These are phyloP conservation scores for Heliocybe sulcata DNA, from an alignment of 1,284 basidiomycete genomes.

Conservation along the genomic window DNA sequence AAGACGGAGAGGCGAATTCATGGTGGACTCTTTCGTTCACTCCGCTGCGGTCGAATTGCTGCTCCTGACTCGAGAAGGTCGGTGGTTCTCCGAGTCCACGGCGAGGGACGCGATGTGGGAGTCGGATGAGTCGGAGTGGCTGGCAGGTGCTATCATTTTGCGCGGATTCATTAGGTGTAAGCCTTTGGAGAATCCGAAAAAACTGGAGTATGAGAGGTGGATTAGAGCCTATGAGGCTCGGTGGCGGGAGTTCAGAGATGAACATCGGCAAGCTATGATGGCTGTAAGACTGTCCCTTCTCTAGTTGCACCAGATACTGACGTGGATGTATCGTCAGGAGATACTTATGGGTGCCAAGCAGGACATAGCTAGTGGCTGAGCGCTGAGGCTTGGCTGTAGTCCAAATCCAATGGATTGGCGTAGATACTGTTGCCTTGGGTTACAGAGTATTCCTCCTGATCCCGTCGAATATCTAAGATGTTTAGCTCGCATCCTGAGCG, in stretches of 20 bases:
- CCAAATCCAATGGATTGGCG: too few relatives aligned
- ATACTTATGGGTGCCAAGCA: slow-evolving; percentile 37
- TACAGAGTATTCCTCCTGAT: too few relatives aligned
- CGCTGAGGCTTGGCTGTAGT: too few relatives aligned
- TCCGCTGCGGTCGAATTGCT: slow-evolving; percentile 49
- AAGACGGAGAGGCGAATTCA: slow-evolving; percentile 48
- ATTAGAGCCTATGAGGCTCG: slow-evolving; percentile 44
- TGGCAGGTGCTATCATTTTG: slow-evolving; percentile 48
- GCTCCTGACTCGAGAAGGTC: slow-evolving; percentile 31
- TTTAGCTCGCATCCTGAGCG: too few relatives aligned
- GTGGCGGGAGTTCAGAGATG: slow-evolving; percentile 61
- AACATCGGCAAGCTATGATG: slow-evolving; percentile 47
- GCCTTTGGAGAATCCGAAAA: neutral
- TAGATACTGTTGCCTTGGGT: too few relatives aligned
- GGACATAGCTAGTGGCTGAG: slow-evolving; percentile 20
- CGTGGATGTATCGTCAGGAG: slow-evolving; percentile 22
- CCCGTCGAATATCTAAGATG: neutral
- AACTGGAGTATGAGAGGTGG: slow-evolving; percentile 39
- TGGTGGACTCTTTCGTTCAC: slow-evolving; percentile 56
- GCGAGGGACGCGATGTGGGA: slow-evolving; percentile 55
- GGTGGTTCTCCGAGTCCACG: slow-evolving; percentile 46
- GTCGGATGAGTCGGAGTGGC: slow-evolving; percentile 55
- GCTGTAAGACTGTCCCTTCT: slow-evolving; percentile 28
- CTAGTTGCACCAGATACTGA: slow-evolving; percentile 1
- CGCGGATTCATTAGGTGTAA: slow-evolving; percentile 37